These are phyloP conservation scores for Saccharomycopsis amapae DNA, from an alignment of 805 yeast species.

Conservation along the genomic window DNA sequence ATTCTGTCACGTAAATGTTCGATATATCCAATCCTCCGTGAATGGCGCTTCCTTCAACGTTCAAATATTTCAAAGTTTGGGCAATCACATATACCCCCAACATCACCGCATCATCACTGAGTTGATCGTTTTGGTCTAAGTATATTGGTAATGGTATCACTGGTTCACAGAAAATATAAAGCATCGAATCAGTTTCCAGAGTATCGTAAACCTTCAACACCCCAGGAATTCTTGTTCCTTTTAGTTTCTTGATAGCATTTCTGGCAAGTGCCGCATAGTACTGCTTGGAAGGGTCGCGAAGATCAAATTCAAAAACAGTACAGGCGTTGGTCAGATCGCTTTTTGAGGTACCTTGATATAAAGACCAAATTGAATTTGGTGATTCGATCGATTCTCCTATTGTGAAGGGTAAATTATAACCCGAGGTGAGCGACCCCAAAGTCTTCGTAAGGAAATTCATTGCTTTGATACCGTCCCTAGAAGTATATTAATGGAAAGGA, in stretches of 20 bases:
- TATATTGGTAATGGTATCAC: constrained; percentile 45
- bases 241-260: constrained; percentile 41
- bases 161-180: constrained; percentile 52
- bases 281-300: constrained; percentile 32
- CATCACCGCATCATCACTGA: constrained; percentile 33
- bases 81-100: constrained; percentile 54
- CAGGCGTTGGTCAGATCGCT: constrained; percentile 31
- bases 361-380: constrained; percentile 48
- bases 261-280: constrained; percentile 33
- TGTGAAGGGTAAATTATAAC: constrained; percentile 51
- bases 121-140: constrained; percentile 27
- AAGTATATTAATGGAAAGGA: too few relatives aligned
- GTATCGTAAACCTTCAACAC: constrained; percentile 56
- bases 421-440: constrained; percentile 44
- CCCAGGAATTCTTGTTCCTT: constrained; percentile 63
- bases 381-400: constrained; percentile 38
- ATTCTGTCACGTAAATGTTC: constrained; percentile 55
- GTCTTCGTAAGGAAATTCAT: constrained; percentile 72
- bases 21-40: constrained; percentile 56
- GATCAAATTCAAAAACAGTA: constrained; percentile 60
- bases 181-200: constrained; percentile 47
- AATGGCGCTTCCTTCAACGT: constrained; percentile 38
- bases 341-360: constrained; percentile 49
- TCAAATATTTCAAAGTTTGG: constrained; percentile 36
- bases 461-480: background rate